These are phyloP conservation scores for Pleurotus citrinopileatus DNA, from an alignment of 768 basidiomycete species.

Conservation along the genomic window DNA sequence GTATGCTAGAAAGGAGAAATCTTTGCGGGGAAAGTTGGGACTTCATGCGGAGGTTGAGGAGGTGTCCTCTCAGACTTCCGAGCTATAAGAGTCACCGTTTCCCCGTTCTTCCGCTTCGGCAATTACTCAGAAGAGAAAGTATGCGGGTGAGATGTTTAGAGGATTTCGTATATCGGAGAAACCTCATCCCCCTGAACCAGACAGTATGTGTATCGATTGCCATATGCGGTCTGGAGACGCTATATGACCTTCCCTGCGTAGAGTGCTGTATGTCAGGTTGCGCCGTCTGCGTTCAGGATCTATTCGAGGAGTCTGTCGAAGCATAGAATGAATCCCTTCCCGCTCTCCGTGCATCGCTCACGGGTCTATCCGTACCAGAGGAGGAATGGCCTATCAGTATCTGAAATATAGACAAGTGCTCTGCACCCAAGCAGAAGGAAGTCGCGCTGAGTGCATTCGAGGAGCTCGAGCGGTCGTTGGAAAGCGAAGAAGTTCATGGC, in stretches of 20 bases:
- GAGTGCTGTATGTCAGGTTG: conserved; percentile 97
- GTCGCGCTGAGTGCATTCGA: conserved; percentile 66
- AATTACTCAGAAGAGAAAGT: neutral
- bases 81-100: conserved; percentile 1
- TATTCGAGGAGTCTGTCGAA: conserved; percentile 73
- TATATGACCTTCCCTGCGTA: conserved; percentile 23
- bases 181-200: conserved; percentile 61
- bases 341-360: conserved; percentile 48
- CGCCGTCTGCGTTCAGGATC: conserved; percentile 86
- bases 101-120: neutral
- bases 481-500: conserved; percentile 37
- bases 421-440: conserved; percentile 22
- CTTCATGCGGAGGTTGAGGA: conserved; percentile 27
- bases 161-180: conserved; percentile 60
- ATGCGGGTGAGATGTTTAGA: conserved; percentile 32
- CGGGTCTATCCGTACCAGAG: conserved; percentile 45
- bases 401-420: conserved; percentile 19
- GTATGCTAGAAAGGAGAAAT: conserved; percentile 53
- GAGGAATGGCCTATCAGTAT: conserved; percentile 65
- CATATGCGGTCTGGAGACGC: neutral
- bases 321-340: conserved; percentile 57
- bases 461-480: conserved; percentile 61
- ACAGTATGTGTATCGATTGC: conserved; percentile 45
- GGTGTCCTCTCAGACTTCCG: conserved; percentile 14
- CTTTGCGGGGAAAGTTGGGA: conserved; percentile 41